Evolutionary conservation across 805 yeast species (phyloP), one percentile per base, ranked within the genome.

Genomic region (Ogataea salicorniae): DNA sequence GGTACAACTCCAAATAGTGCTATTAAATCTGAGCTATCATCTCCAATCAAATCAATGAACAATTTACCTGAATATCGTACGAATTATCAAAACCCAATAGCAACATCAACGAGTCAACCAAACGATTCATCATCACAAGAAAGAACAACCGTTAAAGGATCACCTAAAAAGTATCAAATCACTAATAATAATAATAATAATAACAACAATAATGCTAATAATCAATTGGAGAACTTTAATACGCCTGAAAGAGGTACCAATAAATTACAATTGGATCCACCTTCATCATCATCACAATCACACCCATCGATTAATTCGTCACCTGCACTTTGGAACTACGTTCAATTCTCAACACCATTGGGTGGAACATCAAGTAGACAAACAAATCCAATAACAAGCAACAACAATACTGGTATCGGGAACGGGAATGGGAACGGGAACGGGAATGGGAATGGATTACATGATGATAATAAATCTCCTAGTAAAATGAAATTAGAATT

Each of bases 291-390:
- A 7, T 50, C 59, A 46, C 73, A 62, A 59, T 70, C 68, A 38
- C 63, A 62, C 70, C 64, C 65, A 70, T 68, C 78, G 67, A 69
- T 60, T 6, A 75, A 70, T 42, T 79, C 84, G 31, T 87, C 96
- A 1, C 98, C 98, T 1, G 97, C 96, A 16, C 79, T 91, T 49
- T 88, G 97, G 97, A 87, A 86, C 62, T 83, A 87, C 68, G 88
- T 91, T 60, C 96, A 90, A 59, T 82, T 91, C 43, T 69, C 73
- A 13, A 66, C 70, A 1, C 69, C 71, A 2, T 41, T 65, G 37
- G 69, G 64, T 9, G 63, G 58, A 0, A 51, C 52, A 6, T 51
- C 59, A 6, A 26, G 31, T 26, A 26, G 31, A 50, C 53, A n/a
- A 49, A 49, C 39, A 53, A 54, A 18, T 50, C 50, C 42, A 54